phyloP scores from a whole-genome alignment of 495 filamentous ascomycete species.

The Penicillium cinerascens region DNA sequence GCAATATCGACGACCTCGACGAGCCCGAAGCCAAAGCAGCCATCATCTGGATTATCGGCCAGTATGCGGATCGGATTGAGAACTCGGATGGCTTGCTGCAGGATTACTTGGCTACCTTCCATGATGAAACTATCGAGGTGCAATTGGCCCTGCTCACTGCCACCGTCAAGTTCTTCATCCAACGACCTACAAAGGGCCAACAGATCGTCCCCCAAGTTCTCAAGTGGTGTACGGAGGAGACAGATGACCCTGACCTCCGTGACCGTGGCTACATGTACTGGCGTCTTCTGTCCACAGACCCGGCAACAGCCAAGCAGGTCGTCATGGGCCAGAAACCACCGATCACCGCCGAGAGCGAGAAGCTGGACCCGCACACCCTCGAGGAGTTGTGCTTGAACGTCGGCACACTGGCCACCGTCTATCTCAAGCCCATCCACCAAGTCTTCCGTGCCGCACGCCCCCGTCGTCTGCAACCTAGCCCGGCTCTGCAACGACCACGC shows the following conservation, averaged over 20 bases:
- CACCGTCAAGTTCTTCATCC: slow-evolving; percentile 97
- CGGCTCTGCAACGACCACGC: slow-evolving; percentile 72
- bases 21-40: slow-evolving; percentile 99
- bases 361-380: slow-evolving; percentile 83
- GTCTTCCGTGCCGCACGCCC: slow-evolving; percentile 92
- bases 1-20: slow-evolving; percentile 94
- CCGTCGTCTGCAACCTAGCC: slow-evolving; percentile 70
- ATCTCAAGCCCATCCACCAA: slow-evolving; percentile 94
- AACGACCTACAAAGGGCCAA: slow-evolving; percentile 91
- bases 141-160: slow-evolving; percentile 93
- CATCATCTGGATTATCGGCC: slow-evolving; percentile 99
- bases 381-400: slow-evolving; percentile 98
- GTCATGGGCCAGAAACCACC: slow-evolving; percentile 97
- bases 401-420: slow-evolving; percentile 93
- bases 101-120: slow-evolving; percentile 90
- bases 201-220: slow-evolving; percentile 92
- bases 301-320: slow-evolving; percentile 76
- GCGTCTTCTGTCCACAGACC: slow-evolving; percentile 93
- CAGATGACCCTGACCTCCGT: slow-evolving; percentile 93
- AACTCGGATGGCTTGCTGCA: slow-evolving; percentile 92
- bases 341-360: slow-evolving; percentile 95
- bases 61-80: slow-evolving; percentile 95
- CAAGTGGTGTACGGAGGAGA: slow-evolving; percentile 98
- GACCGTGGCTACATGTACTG: slow-evolving; percentile 99
- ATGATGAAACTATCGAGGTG: slow-evolving; percentile 91